phyloP scores from a whole-genome alignment of 1,139 yeast genomes.

The Saccharomycopsis phalli region DNA sequence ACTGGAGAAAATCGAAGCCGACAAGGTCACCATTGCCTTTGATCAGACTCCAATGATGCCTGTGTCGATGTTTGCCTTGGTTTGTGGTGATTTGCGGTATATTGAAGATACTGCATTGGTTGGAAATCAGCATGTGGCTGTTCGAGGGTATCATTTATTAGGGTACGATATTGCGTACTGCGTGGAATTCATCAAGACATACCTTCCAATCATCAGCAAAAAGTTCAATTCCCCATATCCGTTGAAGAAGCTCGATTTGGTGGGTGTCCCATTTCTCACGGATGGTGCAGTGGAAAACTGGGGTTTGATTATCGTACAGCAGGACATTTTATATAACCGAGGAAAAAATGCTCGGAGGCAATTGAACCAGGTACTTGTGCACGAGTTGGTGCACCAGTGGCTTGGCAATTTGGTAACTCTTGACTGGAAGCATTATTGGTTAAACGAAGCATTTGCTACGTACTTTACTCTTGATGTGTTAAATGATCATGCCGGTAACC shows the following conservation, averaged over 20 bases:
- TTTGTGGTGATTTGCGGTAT: conserved; percentile 53
- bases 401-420: conserved; percentile 59
- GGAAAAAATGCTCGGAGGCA: conserved; percentile 22
- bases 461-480: conserved; percentile 47
- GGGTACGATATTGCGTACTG: conserved; percentile 41
- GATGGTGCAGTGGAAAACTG: conserved; percentile 80
- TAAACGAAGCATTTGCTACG: conserved; percentile 70
- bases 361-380: conserved; percentile 51
- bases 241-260: conserved; percentile 51
- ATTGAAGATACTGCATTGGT: conserved; percentile 28
- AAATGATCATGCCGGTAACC: conserved; percentile 26
- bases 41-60: conserved; percentile 48
- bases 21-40: conserved; percentile 33
- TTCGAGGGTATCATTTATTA: conserved; percentile 47
- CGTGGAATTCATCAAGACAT: conserved; percentile 36
- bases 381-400: conserved; percentile 74
- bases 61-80: conserved; percentile 56
- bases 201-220: conserved; percentile 35
- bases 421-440: conserved; percentile 63
- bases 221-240: conserved; percentile 43
- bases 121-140: conserved; percentile 29
- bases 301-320: conserved; percentile 55
- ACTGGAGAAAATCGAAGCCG: conserved; percentile 24
- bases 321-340: conserved; percentile 33
- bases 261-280: conserved; percentile 57